Conservation (phyloP, 768 basidiomycete species). For the Serpula lacrymans region DNA sequence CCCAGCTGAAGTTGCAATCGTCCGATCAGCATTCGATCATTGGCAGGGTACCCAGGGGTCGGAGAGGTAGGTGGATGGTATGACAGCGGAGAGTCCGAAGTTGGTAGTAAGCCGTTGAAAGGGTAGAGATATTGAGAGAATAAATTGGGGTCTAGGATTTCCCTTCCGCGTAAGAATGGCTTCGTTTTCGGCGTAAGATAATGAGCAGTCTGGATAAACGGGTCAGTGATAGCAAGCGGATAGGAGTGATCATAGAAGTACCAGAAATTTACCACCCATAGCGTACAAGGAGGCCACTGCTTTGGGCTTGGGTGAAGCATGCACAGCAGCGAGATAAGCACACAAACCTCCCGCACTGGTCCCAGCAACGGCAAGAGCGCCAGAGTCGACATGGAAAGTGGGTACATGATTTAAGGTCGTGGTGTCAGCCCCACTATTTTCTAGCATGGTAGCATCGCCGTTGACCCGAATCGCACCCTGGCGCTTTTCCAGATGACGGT, state of each 20-base stretch:
- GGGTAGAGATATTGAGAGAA: slow-evolving; percentile 51
- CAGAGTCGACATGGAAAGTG: slow-evolving; percentile 37
- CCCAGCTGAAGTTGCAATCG: slow-evolving; percentile 62
- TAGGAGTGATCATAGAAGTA: slow-evolving; percentile 15
- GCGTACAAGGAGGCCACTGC: slow-evolving; percentile 59
- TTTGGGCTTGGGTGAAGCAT: slow-evolving; percentile 50
- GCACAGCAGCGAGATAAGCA: slow-evolving; percentile 56
- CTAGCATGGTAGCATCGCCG: neutral
- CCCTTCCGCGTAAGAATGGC: slow-evolving; percentile 53
- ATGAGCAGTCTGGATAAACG: slow-evolving; percentile 44
- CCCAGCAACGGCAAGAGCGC: slow-evolving; percentile 50
- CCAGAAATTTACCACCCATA: slow-evolving; percentile 59
- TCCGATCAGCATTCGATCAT: slow-evolving; percentile 56
- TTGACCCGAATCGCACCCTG: neutral
- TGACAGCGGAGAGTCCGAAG: slow-evolving; percentile 41
- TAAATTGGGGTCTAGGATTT: slow-evolving; percentile 46
- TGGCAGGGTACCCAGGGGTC: slow-evolving; percentile 58
- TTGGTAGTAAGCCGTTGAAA: slow-evolving; percentile 22
- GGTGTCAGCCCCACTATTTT: neutral
- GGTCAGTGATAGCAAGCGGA: neutral
- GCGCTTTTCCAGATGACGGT: slow-evolving; percentile 12
- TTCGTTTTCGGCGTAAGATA: slow-evolving; percentile 45
- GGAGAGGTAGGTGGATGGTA: slow-evolving; percentile 43
- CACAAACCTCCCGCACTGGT: slow-evolving; percentile 63
- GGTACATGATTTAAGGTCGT: no score